phyloP scores from a whole-genome alignment of 495 filamentous ascomycete species.

The Aspergillus coremiiformis region DNA sequence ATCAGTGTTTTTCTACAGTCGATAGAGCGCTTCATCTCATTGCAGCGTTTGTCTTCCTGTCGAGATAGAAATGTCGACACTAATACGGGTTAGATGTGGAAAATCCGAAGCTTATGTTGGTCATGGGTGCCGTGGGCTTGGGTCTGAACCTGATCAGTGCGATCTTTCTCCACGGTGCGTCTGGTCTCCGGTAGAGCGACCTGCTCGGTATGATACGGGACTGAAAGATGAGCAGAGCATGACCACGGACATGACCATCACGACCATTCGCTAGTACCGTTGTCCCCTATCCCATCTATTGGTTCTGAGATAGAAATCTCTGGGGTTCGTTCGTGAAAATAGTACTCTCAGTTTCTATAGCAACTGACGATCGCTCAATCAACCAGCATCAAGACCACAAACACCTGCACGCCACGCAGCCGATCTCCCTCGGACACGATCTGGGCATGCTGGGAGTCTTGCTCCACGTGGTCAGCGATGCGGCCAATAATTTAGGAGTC shows the following conservation, averaged over 20 bases:
- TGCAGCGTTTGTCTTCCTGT: constrained; percentile 24
- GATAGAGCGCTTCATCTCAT: constrained; percentile 64
- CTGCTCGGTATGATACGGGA: background rate
- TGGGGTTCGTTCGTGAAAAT: background rate
- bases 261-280: background rate
- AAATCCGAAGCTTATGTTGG: constrained; percentile 53
- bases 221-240: constrained; percentile 16
- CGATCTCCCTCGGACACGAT: constrained; percentile 22
- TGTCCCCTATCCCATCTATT: background rate
- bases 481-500: constrained; percentile 44
- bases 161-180: constrained; percentile 25
- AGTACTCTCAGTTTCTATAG: constrained; percentile 10
- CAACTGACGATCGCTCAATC: constrained; percentile 26
- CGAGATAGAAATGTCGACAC: background rate
- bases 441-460: constrained; percentile 44
- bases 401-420: constrained; percentile 32
- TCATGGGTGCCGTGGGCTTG: constrained; percentile 71
- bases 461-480: constrained; percentile 44
- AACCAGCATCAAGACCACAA: constrained; percentile 44
- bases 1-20: constrained; percentile 86
- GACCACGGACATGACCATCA: constrained; percentile 18
- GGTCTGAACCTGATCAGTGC: constrained; percentile 73
- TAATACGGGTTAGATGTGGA: constrained; percentile 7
- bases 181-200: background rate
- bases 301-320: background rate